phyloP scores from a whole-genome alignment of 306 rosid species.

The Begonia loranthoides region DNA sequence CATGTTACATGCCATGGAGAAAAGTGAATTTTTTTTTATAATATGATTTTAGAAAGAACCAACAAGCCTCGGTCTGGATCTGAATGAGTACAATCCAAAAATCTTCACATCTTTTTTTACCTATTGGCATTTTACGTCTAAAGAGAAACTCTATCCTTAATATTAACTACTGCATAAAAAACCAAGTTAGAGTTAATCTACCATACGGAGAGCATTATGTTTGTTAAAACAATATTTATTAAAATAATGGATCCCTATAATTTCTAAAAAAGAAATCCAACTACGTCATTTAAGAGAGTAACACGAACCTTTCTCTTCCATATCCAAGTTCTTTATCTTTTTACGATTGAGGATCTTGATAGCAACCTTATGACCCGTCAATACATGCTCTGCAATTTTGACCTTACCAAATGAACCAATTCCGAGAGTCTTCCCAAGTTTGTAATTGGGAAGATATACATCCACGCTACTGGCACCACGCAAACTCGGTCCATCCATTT shows the following conservation, averaged over 20 bases:
- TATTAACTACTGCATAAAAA: too few relatives aligned
- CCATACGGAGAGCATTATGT: too few relatives aligned
- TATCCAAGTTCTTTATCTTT: conserved; percentile 69
- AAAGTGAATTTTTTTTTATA: background rate
- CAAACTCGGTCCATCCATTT: conserved; percentile 46
- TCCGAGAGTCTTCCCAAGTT: conserved; percentile 91
- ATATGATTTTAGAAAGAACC: too few relatives aligned
- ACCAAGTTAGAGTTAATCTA: too few relatives aligned
- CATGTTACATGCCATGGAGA: background rate
- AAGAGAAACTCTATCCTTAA: too few relatives aligned
- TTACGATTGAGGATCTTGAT: conserved; percentile 86
- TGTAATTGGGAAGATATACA: conserved; percentile 52
- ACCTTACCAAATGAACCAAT: conserved; percentile 89
- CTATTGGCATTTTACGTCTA: too few relatives aligned
- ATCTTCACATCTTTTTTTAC: too few relatives aligned
- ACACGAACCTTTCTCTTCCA: conserved; percentile 82
- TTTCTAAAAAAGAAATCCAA: too few relatives aligned
- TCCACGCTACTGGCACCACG: conserved; percentile 40
- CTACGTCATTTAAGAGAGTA: conserved; percentile 2
- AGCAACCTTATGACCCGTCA: conserved; percentile 87
- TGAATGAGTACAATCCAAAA: too few relatives aligned
- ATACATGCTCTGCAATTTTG: conserved; percentile 74
- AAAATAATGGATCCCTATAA: too few relatives aligned
- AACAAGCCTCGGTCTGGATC: too few relatives aligned
- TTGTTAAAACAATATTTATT: too few relatives aligned